Conservation (phyloP, 106 monocot species). For the Dioscorea dumetorum region DNA sequence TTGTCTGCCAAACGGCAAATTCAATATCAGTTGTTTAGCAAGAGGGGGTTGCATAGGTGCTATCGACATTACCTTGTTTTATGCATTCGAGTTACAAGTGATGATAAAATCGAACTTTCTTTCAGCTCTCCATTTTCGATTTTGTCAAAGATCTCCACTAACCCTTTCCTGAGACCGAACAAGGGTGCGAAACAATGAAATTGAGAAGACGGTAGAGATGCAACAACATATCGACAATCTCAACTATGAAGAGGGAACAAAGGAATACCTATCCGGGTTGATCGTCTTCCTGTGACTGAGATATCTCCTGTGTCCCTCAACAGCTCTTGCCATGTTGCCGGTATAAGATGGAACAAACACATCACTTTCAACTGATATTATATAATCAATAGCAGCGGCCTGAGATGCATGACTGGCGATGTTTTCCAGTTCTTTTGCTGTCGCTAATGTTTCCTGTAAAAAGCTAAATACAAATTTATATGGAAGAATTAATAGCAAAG, state of each 20-base stretch:
- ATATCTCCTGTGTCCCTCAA: constrained; percentile 95
- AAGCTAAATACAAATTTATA: constrained; percentile 2
- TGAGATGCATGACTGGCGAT: constrained; percentile 76
- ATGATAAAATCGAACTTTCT: constrained; percentile 48
- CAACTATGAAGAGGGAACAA: background rate
- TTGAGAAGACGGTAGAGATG: background rate
- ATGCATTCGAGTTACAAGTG: constrained; percentile 67
- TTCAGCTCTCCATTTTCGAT: constrained; percentile 67
- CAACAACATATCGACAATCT: too few species aligned
- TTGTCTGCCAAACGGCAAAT: constrained; percentile 31
- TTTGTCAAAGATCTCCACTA: constrained; percentile 78
- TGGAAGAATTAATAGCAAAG: too few species aligned
- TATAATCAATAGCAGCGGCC: constrained; percentile 85
- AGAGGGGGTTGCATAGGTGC: background rate
- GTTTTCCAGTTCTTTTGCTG: constrained; percentile 56
- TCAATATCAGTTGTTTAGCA: background rate
- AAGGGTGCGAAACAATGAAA: background rate
- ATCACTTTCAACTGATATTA: constrained; percentile 94
- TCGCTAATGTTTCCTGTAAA: constrained; percentile 68
- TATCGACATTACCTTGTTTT: constrained; percentile 47
- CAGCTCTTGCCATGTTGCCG: constrained; percentile 98
- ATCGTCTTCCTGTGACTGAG: constrained; percentile 87
- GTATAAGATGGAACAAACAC: constrained; percentile 87
- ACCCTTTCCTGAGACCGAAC: constrained; percentile 61
- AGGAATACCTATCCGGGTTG: constrained; percentile 72